Percentiles rank a stretch among this genome's conserved stretches.
Evolutionary conservation across 2,329 filamentous ascomycete species (phyloP).

Genomic region (Claviceps humidiphila): DNA sequence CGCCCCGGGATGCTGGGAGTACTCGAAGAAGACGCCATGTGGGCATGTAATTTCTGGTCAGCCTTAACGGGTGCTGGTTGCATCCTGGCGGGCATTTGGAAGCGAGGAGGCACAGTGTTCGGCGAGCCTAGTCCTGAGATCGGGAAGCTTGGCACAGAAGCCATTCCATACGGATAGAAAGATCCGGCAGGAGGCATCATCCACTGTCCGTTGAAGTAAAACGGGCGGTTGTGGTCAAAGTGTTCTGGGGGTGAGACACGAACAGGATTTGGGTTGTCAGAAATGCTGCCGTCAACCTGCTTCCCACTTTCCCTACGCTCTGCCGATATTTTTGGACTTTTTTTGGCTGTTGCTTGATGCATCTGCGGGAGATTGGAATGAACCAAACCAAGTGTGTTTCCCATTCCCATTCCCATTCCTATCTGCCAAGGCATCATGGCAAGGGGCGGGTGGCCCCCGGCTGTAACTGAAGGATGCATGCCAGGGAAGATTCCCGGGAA

Average conservation of each 20-base stretch:
- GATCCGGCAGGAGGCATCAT: slow-evolving; percentile 20
- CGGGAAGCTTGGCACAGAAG: slow-evolving; percentile 16
- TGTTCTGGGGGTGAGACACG: slow-evolving; percentile 29
- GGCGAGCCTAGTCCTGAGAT: slow-evolving; percentile 14
- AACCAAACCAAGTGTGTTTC: slow-evolving; percentile 15
- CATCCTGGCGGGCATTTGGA: slow-evolving; percentile 7
- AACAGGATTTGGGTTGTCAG: slow-evolving; percentile 19
- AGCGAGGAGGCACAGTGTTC: slow-evolving; percentile 1
- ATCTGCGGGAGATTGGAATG: slow-evolving; percentile 13
- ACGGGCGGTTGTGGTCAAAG: slow-evolving; percentile 32
- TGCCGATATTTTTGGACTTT: slow-evolving; percentile 11
- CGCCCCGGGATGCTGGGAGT: slow-evolving; percentile 5
- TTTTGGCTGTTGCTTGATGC: slow-evolving; percentile 7
- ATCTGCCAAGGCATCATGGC: slow-evolving; percentile 29
- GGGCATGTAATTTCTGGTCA: slow-evolving; percentile 9
- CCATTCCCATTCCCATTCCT: slow-evolving; percentile 14
- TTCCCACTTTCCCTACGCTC: slow-evolving; percentile 13
- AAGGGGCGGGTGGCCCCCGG: slow-evolving; percentile 18
- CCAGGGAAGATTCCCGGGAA: slow-evolving; percentile 19
- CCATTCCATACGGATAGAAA: slow-evolving; percentile 16
- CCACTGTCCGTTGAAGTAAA: slow-evolving; percentile 31
- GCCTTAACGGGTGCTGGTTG: slow-evolving; percentile 13
- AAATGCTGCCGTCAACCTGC: slow-evolving; percentile 18
- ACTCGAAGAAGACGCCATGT: slow-evolving; percentile 9
- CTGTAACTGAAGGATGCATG: slow-evolving; percentile 17